Evolutionary conservation across 1,284 basidiomycete species (phyloP).

Genomic region (Ustilago lituana): DNA sequence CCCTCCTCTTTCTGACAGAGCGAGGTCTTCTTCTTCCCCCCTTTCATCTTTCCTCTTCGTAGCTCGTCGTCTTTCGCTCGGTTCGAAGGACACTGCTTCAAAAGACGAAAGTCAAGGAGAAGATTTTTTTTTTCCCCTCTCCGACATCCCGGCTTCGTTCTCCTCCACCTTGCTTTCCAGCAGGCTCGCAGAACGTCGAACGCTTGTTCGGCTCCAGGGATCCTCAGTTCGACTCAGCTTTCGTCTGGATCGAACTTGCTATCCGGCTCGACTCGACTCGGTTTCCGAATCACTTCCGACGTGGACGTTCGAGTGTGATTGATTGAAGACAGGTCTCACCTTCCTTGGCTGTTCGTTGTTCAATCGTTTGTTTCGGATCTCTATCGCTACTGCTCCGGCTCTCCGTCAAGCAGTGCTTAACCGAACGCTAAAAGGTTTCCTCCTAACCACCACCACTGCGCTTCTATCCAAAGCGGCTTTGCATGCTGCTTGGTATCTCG

Average conservation of each 20-base stretch:
- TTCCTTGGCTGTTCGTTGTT: background rate
- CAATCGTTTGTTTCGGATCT: slow-evolving; percentile 3
- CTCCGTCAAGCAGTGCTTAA: slow-evolving; percentile 3
- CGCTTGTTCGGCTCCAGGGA: slow-evolving; percentile 9
- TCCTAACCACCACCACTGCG: slow-evolving; percentile 9
- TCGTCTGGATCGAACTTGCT: slow-evolving; percentile 20
- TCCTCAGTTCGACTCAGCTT: slow-evolving; percentile 15
- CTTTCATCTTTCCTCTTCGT: slow-evolving; percentile 13
- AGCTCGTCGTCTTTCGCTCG: slow-evolving; percentile 24
- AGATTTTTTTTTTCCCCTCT: slow-evolving; percentile 6
- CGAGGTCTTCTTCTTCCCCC: slow-evolving; percentile 31
- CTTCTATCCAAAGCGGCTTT: slow-evolving; percentile 22
- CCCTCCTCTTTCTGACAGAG: slow-evolving; percentile 29
- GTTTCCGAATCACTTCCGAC: slow-evolving; percentile 9
- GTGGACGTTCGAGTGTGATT: slow-evolving; percentile 10
- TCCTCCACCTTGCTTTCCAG: slow-evolving; percentile 1
- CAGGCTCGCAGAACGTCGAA: slow-evolving; percentile 18
- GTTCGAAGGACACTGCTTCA: slow-evolving; percentile 22
- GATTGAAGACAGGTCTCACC: background rate
- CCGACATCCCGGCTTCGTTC: slow-evolving; percentile 21
- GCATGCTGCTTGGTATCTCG: slow-evolving; percentile 37
- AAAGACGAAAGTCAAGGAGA: slow-evolving; percentile 26
- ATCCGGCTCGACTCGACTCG: background rate
- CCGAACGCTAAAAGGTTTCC: slow-evolving; percentile 9
- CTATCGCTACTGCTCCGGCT: slow-evolving; percentile 1